Evolutionary conservation across 345 rosid genomes (phyloP).

Genomic region (Gossypium raimondii): DNA sequence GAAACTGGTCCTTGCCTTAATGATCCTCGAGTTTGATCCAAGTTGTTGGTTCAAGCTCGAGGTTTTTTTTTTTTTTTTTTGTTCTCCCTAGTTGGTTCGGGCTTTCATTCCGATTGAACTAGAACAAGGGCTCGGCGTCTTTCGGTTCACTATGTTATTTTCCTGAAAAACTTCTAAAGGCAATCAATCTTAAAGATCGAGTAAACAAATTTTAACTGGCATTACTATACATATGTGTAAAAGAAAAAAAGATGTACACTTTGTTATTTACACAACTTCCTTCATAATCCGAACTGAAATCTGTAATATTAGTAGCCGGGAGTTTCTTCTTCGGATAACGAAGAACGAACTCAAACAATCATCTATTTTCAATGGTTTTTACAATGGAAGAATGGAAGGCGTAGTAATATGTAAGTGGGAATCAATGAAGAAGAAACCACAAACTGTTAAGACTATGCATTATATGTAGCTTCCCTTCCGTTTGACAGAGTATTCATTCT

Average conservation of each 20-base stretch:
- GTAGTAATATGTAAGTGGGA: background rate
- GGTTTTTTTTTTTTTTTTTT: too few species aligned
- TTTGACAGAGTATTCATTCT: slow-evolving; percentile 24
- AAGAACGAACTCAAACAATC: background rate
- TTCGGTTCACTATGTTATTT: background rate
- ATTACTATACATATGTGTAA: background rate
- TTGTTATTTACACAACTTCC: slow-evolving; percentile 9
- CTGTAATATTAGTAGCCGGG: background rate
- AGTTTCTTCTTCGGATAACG: background rate
- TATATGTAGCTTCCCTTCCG: slow-evolving; percentile 13
- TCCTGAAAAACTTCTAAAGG: background rate
- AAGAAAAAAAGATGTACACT: background rate
- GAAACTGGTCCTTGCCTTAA: too few species aligned
- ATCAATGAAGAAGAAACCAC: background rate
- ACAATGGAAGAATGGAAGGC: background rate
- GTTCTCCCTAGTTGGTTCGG: background rate
- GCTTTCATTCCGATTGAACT: too few species aligned
- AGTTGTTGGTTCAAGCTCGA: too few species aligned
- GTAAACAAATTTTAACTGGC: background rate
- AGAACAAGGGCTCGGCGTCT: background rate
- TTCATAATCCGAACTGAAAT: background rate
- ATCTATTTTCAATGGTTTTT: background rate
- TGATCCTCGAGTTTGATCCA: too few species aligned
- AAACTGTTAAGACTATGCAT: background rate
- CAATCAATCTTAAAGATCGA: background rate